Evolutionary conservation across 768 basidiomycete genomes (phyloP), one percentile per base, ranked within the genome.

Genomic region (Hypholoma fasciculare): DNA sequence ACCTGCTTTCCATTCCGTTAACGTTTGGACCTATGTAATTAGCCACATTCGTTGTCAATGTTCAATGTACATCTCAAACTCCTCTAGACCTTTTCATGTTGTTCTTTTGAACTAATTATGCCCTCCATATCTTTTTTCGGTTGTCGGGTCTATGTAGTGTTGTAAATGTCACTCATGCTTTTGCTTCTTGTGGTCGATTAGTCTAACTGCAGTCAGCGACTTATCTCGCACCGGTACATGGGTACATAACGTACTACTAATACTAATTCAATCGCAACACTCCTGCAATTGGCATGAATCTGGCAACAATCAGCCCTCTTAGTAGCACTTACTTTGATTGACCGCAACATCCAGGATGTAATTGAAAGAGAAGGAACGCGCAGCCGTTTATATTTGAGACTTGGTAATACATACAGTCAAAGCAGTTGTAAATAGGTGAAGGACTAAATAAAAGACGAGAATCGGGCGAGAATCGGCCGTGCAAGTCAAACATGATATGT

Each of bases 61-160:
- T 52, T 59, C 59, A 54, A 43, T 63, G 60, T 60, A 61, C 59
- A 58, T 62, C 58, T 54, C 52, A 42, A 54, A 60, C 49, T 39
- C 43, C 56, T 52, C 54, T 62, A 64, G 58, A 64, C 54, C 54
- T 54, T 39, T 37, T 56, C 57, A 38, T 53, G 48, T 40, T 50
- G 36, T 23, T 38, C 47, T 59, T 59, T 57, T 60, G 49, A 62
- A 52, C 57, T 65, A 65, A 66, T 66, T 58, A 63, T 62, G 58
- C 57, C 61, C 49, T 61, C 51, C 38, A 53, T 61, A 42, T 56
- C 49, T 39, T 46, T 58, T 57, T 52, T 54, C 52, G 58, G 61
- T 56, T 62, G 56, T 60, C 57, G 59, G 62, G 62, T 53, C 40
- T 53, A 39, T 54, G 51, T 59, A 53, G 42, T 57, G 39, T 27